A percentile compares a stretch with the other conserved stretches of the same genome.
Evolutionary conservation across 2,329 filamentous ascomycete genomes (phyloP).

Genomic region (Fusarium sp.): DNA sequence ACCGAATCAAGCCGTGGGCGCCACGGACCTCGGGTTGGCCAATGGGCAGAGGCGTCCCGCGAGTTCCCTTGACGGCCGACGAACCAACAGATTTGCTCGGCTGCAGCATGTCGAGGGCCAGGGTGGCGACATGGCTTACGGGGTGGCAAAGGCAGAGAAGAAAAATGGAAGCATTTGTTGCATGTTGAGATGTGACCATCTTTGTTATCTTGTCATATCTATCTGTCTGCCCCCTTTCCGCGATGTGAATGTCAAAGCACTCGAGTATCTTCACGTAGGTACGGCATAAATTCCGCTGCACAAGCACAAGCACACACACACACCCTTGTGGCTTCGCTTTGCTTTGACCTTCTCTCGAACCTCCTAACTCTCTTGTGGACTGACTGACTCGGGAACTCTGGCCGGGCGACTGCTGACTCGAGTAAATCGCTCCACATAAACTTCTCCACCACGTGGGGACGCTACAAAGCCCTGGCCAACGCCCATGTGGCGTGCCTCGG

Average conservation of each 20-base stretch:
- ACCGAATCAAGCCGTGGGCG: conserved; percentile 1
- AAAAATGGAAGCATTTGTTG: not conserved
- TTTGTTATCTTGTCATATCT: not conserved
- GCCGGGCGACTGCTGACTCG: not conserved
- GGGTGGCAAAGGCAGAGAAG: not conserved
- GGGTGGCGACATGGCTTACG: conserved; percentile 2
- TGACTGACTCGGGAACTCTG: conserved; percentile 7
- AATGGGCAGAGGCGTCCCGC: not conserved
- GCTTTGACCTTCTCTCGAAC: not conserved
- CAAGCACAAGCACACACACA: not conserved
- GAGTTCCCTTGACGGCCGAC: not conserved
- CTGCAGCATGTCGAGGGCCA: not conserved
- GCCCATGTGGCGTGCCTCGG: not conserved
- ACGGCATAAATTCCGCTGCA: not conserved
- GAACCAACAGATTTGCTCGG: not conserved
- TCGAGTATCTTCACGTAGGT: not conserved
- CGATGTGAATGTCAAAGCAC: not conserved
- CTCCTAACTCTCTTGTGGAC: not conserved
- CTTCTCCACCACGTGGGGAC: conserved; percentile 1
- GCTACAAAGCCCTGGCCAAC: not conserved
- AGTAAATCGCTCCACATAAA: not conserved
- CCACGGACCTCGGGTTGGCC: conserved; percentile 1
- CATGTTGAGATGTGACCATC: not conserved
- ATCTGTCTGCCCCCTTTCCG: not conserved
- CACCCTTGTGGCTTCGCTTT: not conserved